A percentile compares a stretch with the other conserved stretches of the same genome.
phyloP scores from a whole-genome alignment of 768 basidiomycete species.

The Coprinopsis strossmayeri region DNA sequence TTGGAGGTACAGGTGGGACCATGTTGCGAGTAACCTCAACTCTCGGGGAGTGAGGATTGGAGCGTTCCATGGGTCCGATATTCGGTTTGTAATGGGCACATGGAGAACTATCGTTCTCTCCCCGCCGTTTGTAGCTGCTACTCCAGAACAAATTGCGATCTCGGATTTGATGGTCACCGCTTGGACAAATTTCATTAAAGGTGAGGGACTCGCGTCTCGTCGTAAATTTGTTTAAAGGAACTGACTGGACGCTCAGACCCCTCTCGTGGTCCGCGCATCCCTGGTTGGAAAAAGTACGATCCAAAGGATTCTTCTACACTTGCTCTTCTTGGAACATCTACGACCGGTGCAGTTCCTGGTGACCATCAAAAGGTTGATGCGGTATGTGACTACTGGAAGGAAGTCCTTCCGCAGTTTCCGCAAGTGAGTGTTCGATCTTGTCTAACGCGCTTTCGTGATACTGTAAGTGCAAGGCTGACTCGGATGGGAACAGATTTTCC shows the following conservation, averaged over 20 bases:
- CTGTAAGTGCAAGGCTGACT: too few species aligned
- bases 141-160: conserved; percentile 21
- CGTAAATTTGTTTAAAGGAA: not conserved
- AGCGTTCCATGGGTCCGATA: conserved; percentile 25
- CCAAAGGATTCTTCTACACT: conserved; percentile 19
- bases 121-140: conserved; percentile 24
- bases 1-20: conserved; percentile 27
- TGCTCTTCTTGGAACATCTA: conserved; percentile 22
- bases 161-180: conserved; percentile 28
- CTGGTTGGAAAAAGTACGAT: conserved; percentile 24
- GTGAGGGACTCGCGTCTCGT: conserved; percentile 12
- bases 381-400: conserved; percentile 26
- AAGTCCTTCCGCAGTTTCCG: conserved; percentile 23
- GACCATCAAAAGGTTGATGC: conserved; percentile 21
- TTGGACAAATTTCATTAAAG: conserved; percentile 31
- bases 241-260: conserved; percentile 18
- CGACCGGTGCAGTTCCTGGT: conserved; percentile 19
- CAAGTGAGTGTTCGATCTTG: conserved; percentile 14
- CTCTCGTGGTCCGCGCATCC: conserved; percentile 19
- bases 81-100: conserved; percentile 27
- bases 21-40: conserved; percentile 25
- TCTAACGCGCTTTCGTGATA: not conserved
- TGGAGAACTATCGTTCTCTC: conserved; percentile 26
- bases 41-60: conserved; percentile 25
- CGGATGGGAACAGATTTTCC: not conserved